A percentile compares a stretch with the other conserved stretches of the same genome.
Evolutionary conservation across 2,329 filamentous ascomycete genomes (phyloP).

Genomic region (Fusarium sp.): DNA sequence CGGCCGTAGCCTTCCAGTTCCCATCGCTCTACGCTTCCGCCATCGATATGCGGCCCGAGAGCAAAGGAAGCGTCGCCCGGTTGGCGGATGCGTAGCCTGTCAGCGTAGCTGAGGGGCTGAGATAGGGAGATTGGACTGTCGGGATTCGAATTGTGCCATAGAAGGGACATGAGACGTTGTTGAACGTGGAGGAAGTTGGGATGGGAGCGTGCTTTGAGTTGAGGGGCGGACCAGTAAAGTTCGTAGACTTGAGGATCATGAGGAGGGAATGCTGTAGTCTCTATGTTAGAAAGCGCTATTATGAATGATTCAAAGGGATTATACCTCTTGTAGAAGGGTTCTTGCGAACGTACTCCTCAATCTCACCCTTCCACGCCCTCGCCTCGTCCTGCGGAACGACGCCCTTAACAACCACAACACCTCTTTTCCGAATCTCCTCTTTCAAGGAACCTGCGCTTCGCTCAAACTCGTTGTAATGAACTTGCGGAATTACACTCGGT

Average conservation of each 20-base stretch:
- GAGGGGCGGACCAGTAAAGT: conserved; percentile 78
- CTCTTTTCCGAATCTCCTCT: conserved; percentile 68
- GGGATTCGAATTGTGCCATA: conserved; percentile 69
- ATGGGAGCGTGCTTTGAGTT: conserved; percentile 75
- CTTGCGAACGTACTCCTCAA: conserved; percentile 71
- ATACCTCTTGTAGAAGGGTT: conserved; percentile 70
- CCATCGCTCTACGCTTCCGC: conserved; percentile 81
- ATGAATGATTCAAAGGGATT: fast-evolving
- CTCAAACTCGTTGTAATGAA: conserved; percentile 60
- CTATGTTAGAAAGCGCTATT: neutral
- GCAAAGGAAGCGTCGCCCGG: conserved; percentile 78
- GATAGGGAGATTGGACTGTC: conserved; percentile 59
- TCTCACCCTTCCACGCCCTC: conserved; percentile 70
- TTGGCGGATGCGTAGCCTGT: conserved; percentile 76
- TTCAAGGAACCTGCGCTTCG: conserved; percentile 50
- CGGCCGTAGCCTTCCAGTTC: conserved; percentile 74
- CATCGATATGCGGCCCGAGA: conserved; percentile 78
- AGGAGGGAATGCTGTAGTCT: conserved; percentile 68
- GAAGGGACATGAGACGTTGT: conserved; percentile 66
- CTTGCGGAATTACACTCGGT: conserved; percentile 62
- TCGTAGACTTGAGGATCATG: conserved; percentile 78
- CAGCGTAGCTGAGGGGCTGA: conserved; percentile 74
- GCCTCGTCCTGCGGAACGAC: conserved; percentile 73
- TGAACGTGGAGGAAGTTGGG: conserved; percentile 72
- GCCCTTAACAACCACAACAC: conserved; percentile 71